Conservation (phyloP, 148 eudicot genomes). For the Rhododendron molle region DNA sequence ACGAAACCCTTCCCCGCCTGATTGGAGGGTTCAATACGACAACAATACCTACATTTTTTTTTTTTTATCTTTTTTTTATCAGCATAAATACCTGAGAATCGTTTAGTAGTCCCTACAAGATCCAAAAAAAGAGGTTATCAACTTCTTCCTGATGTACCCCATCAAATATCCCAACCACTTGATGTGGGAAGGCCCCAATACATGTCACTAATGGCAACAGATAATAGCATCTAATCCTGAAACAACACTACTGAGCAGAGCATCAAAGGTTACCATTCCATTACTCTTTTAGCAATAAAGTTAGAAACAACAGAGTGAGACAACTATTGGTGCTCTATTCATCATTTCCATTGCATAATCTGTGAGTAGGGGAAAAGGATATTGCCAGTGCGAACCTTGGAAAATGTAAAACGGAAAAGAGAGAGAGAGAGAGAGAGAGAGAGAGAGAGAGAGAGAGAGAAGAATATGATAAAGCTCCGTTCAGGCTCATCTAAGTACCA, state of each 20-base stretch:
- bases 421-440: neutral
- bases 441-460: too few species aligned
- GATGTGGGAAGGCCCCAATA: neutral
- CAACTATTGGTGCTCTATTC: neutral
- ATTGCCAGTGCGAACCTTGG: neutral
- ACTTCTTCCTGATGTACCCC: neutral
- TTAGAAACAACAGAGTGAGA: neutral
- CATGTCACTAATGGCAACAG: neutral
- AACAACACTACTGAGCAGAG: neutral
- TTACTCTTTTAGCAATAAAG: neutral
- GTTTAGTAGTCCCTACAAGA: neutral
- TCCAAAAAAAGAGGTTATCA: neutral
- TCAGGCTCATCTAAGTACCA: neutral
- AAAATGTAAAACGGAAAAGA: neutral
- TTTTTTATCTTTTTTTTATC: neutral
- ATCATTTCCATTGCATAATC: neutral
- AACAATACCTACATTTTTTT: neutral
- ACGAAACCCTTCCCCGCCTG: neutral
- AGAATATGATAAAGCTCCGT: neutral
- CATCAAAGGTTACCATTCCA: neutral
- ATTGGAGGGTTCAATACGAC: neutral
- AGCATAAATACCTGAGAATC: neutral
- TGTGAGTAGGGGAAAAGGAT: neutral
- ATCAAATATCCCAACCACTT: neutral
- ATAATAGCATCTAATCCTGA: neutral